Evolutionary conservation across 2,329 filamentous ascomycete species (phyloP), one percentile per base, ranked within the genome.

Genomic region (Aspergillus novofumigatus): DNA sequence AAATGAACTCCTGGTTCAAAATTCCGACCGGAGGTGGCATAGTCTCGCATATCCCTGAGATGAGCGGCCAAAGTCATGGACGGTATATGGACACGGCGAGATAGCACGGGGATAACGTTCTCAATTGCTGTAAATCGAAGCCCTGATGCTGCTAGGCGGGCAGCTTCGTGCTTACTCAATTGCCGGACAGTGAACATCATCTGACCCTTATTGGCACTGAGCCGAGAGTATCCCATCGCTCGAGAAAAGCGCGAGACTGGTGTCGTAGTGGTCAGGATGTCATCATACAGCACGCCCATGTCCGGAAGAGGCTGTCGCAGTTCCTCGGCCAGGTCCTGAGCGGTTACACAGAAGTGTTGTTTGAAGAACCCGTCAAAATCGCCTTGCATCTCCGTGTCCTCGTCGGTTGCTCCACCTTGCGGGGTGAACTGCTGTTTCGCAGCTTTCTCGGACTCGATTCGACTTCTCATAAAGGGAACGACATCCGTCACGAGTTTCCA

Each of bases 311-410:
- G 80, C 45, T 83, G 82, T 58, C 85, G 84, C 60, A 92, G 78
- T 53, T 84, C 83, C 11, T 83, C 79, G 0, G 91, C 89, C 7
- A 96, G 81, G n/a, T 86, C 83, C 5, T 86, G 80, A 1, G 91
- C 91, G 2, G 91, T 88, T 9, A 91, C 80, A 67, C 90, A 95
- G 71, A 95, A 96, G 9, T 92, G 80, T 68, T 95, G 90, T 25
- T 90, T 86, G 70, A 96, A 92, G 1, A 92, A 80, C 17, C 87
- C 77, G 35, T 90, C 87, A 70, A 93, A 93, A 58, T 90, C 83
- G 10, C 85, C 79, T 53, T 88, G 83, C 11, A 84, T 77, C 23
- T 84, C 81, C 78, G 61, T 86, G 75, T 72, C 69, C 41, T 67
- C 66, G 32, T 74, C 67, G 29, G 64, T 65, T 1, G 65, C 59